Conservation (phyloP, 768 basidiomycete species). For the Auriscalpium vulgare region DNA sequence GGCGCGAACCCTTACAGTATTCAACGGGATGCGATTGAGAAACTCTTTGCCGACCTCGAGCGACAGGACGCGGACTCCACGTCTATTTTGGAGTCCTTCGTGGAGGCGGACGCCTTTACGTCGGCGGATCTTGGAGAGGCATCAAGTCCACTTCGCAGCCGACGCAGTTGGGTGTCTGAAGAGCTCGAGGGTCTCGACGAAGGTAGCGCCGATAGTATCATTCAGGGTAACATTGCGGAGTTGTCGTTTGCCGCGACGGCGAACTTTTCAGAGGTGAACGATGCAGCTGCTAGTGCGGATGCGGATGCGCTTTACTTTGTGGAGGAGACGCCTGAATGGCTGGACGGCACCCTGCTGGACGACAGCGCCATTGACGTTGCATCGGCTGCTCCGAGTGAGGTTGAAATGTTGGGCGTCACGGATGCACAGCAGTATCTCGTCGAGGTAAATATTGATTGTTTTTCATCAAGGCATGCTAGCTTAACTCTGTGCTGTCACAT, state of each 20-base stretch:
- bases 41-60: constrained; percentile 5
- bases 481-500: no score
- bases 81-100: neutral
- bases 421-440: no score
- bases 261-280: no score
- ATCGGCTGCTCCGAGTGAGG: neutral
- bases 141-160: no score
- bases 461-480: no score
- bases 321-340: neutral
- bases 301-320: neutral
- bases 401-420: no score
- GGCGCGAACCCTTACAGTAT: neutral
- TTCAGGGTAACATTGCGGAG: no score
- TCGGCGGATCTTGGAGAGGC: neutral
- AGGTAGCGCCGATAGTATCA: no score
- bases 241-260: no score
- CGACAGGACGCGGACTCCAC: neutral
- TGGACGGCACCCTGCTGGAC: neutral
- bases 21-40: constrained; percentile 4
- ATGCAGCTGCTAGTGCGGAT: no score
- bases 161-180: constrained; percentile 3
- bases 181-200: constrained; percentile 1
- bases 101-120: neutral
- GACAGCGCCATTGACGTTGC: neutral
- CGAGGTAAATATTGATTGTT: no score